Base-by-base conservation (phyloP, 192 early-diverging fungal species). In the Coemansia sp. region DNA sequence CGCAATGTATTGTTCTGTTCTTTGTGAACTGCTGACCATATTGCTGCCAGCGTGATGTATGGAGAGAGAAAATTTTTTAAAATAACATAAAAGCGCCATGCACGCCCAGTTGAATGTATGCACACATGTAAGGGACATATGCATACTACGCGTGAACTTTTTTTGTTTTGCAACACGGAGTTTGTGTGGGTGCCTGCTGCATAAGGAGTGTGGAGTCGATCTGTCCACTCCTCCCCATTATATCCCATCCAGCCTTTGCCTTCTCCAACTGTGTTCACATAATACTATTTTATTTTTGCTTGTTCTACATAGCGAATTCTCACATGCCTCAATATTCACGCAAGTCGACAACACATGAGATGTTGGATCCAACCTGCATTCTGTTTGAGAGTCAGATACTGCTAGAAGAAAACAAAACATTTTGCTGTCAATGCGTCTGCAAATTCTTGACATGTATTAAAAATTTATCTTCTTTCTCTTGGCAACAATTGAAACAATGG, bases 101-200 rank as follows among this genome's bases (percentile, higher is more conserved):
- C 32, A 32, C 32, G 32, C 32, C 32, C 32, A 32, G 4, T 32
- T 54, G 20, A 54, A 19, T 50, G 25, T 54, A 9, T 22, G 8
- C 12, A 6, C 55, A 13, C 59, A 45, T 67, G 57, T 39, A 57
- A 63, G 62, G 45, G 56, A 44, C 17, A 67, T 54, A 39, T 40
- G 57, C 57, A 41, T 41, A 59, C 57, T 39, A 54, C 51, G 22
- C 51, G 22, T 54, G 51, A 59, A 38, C 32, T 57, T 6, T 57
- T 57, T 57, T 11, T 20, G 20, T 20, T n/a, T 48, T 48, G 46
- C 46, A 48, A 48, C 46, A n/a, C 46, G 46, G 46, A 48, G 46
- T 48, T 48, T 48, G 46, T 11, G 46, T 11, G 46, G n/a, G 55
- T 7, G 16, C 17, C 10, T 32, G 19, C 51, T 25, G 51, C 51